Percentiles rank a stretch among this genome's conserved stretches.
phyloP scores from a whole-genome alignment of 2,329 filamentous ascomycete genomes.

The Hymenoscyphus scutula region DNA sequence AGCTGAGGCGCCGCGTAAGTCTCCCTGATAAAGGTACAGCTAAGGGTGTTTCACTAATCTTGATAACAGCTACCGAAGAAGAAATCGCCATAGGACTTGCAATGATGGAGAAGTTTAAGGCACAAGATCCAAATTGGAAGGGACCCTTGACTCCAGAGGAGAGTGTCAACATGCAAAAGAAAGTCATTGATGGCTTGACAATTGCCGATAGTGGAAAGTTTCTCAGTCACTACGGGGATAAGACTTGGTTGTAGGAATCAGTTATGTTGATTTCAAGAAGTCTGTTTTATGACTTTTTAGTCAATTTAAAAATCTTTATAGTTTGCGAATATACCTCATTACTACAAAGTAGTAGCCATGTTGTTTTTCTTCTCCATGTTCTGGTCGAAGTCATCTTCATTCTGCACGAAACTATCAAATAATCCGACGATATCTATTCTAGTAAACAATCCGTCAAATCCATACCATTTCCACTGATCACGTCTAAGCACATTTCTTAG shows the following conservation, averaged over 20 bases:
- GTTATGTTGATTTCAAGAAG: too few species aligned
- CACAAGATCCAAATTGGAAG: conserved; percentile 16
- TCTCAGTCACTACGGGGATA: conserved; percentile 23
- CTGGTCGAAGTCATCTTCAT: too few species aligned
- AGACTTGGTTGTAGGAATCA: conserved; percentile 19
- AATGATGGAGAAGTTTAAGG: conserved; percentile 12
- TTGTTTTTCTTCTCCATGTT: too few species aligned
- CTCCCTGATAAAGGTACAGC: too few species aligned
- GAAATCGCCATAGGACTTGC: background rate
- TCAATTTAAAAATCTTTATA: too few species aligned
- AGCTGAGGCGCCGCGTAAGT: conserved; percentile 28
- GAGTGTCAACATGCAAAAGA: conserved; percentile 21
- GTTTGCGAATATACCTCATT: too few species aligned
- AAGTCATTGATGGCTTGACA: conserved; percentile 23
- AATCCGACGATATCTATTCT: too few species aligned
- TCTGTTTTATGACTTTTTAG: too few species aligned
- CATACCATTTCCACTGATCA: too few species aligned
- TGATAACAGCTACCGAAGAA: conserved; percentile 7
- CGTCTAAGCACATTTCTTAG: background rate
- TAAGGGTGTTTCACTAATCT: background rate
- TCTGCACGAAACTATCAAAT: too few species aligned
- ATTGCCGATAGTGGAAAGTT: conserved; percentile 23
- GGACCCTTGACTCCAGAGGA: conserved; percentile 18
- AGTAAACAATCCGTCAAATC: too few species aligned
- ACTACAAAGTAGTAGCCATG: too few species aligned